Conservation (phyloP, 805 yeast genomes). For the Metschnikowia borealis region DNA sequence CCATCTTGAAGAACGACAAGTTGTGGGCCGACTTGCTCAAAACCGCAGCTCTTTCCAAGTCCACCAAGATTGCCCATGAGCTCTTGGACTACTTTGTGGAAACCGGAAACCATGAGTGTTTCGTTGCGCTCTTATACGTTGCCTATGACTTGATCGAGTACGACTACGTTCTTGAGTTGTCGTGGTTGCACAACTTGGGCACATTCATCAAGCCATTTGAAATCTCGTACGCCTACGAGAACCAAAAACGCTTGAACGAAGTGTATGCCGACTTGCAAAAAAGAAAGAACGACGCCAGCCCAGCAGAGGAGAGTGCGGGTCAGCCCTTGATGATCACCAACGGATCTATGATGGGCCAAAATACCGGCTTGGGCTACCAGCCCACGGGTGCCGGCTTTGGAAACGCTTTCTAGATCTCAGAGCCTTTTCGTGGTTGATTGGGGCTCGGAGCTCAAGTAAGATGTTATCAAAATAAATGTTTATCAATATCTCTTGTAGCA, state of each 20-base stretch:
- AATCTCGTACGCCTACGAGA: slow-evolving; percentile 80
- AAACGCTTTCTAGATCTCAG: slow-evolving; percentile 33
- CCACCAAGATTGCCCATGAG: slow-evolving; percentile 81
- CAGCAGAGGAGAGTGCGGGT: slow-evolving; percentile 49
- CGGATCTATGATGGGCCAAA: slow-evolving; percentile 47
- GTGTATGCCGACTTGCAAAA: slow-evolving; percentile 67
- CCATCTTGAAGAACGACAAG: slow-evolving; percentile 85
- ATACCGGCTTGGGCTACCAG: slow-evolving; percentile 56
- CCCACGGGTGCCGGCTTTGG: slow-evolving; percentile 74
- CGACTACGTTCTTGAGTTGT: slow-evolving; percentile 82
- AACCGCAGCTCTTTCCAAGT: slow-evolving; percentile 81
- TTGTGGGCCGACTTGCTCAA: slow-evolving; percentile 92
- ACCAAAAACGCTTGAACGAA: slow-evolving; percentile 59
- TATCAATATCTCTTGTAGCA: no score
- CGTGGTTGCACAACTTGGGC: slow-evolving; percentile 83
- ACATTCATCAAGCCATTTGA: slow-evolving; percentile 91
- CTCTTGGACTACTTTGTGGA: slow-evolving; percentile 88
- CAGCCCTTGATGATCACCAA: slow-evolving; percentile 81
- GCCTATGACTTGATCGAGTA: slow-evolving; percentile 76
- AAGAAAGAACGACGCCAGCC: slow-evolving; percentile 54
- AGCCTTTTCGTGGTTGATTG: slow-evolving; percentile 16
- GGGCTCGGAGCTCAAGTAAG: background rate
- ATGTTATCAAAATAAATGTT: background rate
- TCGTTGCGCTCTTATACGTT: slow-evolving; percentile 81
- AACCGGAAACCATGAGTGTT: slow-evolving; percentile 93